Base-by-base conservation (phyloP, 2,329 filamentous ascomycete species). In the Camptophora hylomeconis region DNA sequence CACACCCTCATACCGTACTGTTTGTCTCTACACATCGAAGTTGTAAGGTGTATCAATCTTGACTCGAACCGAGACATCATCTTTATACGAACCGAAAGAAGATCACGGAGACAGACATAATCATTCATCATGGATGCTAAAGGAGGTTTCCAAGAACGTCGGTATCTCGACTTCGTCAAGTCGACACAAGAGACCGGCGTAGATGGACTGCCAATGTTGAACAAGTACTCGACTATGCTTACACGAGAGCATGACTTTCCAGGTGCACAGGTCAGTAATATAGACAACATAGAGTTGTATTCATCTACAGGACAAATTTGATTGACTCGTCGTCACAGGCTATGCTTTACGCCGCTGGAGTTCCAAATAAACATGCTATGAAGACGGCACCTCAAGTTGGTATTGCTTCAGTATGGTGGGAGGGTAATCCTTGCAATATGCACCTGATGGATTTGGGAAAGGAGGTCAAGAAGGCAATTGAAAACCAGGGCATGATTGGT, bases 331-430 rank as follows among this genome's bases (percentile, higher is more conserved):
- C 5, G 86, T 18, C 15, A 2, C 18, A 86, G 78, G 83, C 87
- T 22, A 94, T 94, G 87, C 69, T 95, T 13, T 95, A 92, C 56
- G 86, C 80, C 9, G 84, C 87, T 6, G 87, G 87, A 14, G 80
- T 95, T 18, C 81, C 84, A 2, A 72, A 83, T 49, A 67, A 73
- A 45, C 65, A 89, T 32, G 73, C 76, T 47, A 92, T 95, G 81
- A 86, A 87, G 58, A 87, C 69, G 33, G 79, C 80, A 30, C 82
- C 87, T 8, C 87, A 95, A 40, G 80, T 95, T 15, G 87, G 87
- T 33, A 73, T 94, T 48, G 79, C 84, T 5, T 84, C 80, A 4
- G 81, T 94, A 4, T 94, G 86, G 86, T 95, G 86, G 86, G 84
- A 94, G 57, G 87, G 87, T 16, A 94, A 94, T 51, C 82, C 87